Conservation (phyloP, 2,329 filamentous ascomycete genomes). For the Fusarium scirpi region DNA sequence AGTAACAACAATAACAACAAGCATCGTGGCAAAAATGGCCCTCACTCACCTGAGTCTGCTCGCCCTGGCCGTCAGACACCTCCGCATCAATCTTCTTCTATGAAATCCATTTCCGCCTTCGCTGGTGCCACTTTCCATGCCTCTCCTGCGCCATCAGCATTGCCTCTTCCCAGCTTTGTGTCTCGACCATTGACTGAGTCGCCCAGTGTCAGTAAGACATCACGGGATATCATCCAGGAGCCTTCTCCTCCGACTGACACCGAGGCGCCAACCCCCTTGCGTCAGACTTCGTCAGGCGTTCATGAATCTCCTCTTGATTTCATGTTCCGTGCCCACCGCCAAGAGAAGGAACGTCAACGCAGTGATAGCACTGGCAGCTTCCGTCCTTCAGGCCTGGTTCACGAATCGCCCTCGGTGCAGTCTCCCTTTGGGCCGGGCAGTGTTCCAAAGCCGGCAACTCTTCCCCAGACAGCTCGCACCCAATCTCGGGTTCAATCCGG, state of each 20-base stretch:
- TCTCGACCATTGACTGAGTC: conserved; percentile 80
- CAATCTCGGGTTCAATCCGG: conserved; percentile 38
- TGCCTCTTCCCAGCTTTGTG: conserved; percentile 90
- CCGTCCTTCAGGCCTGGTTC: conserved; percentile 53
- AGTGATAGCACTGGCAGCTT: conserved; percentile 64
- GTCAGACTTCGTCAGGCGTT: conserved; percentile 52
- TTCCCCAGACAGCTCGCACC: conserved; percentile 45
- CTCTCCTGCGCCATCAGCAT: conserved; percentile 88
- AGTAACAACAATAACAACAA: conserved; percentile 35
- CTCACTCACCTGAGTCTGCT: conserved; percentile 57
- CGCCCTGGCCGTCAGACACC: conserved; percentile 59
- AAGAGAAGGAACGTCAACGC: conserved; percentile 75
- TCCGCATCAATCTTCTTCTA: conserved; percentile 55
- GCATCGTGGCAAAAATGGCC: conserved; percentile 49
- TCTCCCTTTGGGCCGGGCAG: conserved; percentile 50
- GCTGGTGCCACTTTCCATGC: conserved; percentile 95
- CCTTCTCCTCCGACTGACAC: conserved; percentile 66
- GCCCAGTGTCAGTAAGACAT: conserved; percentile 53
- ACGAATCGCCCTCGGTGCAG: conserved; percentile 65
- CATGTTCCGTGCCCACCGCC: conserved; percentile 88
- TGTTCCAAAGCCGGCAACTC: conserved; percentile 40
- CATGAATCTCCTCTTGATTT: conserved; percentile 86
- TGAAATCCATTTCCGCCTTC: conserved; percentile 73
- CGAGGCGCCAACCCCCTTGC: conserved; percentile 61
- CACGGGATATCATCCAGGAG: conserved; percentile 55